A percentile compares a stretch with the other conserved stretches of the same genome.
These are phyloP conservation scores for Debaryomyces tyrocola DNA, from an alignment of 805 yeast species.

Conservation along the genomic window DNA sequence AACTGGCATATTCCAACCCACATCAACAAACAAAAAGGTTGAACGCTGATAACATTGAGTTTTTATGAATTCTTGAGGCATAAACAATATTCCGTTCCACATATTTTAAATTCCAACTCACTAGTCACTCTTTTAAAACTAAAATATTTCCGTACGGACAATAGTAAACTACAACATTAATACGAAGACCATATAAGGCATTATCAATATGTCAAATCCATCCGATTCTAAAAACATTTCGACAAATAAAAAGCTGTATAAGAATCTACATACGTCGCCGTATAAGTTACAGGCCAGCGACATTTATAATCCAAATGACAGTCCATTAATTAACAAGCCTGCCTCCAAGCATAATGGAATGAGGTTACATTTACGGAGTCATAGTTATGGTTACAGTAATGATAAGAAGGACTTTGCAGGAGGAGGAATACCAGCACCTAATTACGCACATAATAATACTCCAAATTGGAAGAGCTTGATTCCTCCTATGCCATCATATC, in stretches of 20 bases:
- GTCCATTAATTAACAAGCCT: constrained; percentile 2
- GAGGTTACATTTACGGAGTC: background rate
- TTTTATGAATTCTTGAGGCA: constrained; percentile 1
- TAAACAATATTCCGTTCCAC: background rate
- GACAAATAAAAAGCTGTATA: constrained; percentile 7
- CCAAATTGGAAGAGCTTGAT: constrained; percentile 32
- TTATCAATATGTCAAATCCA: constrained; percentile 1
- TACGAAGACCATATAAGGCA: no score
- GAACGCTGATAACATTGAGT: background rate
- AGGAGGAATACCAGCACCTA: background rate
- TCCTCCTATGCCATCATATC: constrained; percentile 32
- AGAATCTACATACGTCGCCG: constrained; percentile 4
- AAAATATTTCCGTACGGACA: background rate
- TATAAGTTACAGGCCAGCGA: constrained; percentile 5
- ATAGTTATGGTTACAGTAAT: background rate
- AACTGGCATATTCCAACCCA: no score
- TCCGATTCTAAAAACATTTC: constrained; percentile 8
- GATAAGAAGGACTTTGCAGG: background rate
- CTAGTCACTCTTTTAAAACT: constrained; percentile 14
- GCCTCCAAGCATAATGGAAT: background rate
- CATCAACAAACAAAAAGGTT: background rate
- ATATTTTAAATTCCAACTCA: constrained; percentile 10
- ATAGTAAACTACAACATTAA: no score
- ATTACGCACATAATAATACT: background rate
- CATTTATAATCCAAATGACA: constrained; percentile 3